Evolutionary conservation across 176 grass and related monocot genomes (phyloP).

Genomic region (Eleusine coracana): DNA sequence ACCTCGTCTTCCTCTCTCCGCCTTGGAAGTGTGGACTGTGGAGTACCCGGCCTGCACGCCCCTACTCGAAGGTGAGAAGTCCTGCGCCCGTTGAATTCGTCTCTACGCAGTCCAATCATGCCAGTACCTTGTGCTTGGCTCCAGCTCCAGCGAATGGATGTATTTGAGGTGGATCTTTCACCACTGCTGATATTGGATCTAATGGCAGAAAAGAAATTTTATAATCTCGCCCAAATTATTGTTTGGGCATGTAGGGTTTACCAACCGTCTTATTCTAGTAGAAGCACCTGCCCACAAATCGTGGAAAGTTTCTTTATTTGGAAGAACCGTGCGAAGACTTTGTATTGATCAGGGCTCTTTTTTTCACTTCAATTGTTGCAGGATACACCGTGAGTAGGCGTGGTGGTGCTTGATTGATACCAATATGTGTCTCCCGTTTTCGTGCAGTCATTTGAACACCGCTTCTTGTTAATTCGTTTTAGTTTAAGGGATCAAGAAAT

Average conservation of each 20-base stretch:
- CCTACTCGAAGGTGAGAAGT: conserved; percentile 58
- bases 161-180: conserved; percentile 9
- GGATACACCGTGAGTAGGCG: conserved; percentile 72
- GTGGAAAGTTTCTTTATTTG: conserved; percentile 15
- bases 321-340: conserved; percentile 19
- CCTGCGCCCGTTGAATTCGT: not conserved
- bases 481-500: conserved; percentile 7
- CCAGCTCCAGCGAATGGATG: not conserved
- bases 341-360: conserved; percentile 40
- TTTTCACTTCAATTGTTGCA: conserved; percentile 55
- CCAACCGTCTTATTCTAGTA: not conserved
- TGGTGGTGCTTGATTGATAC: conserved; percentile 48
- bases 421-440: conserved; percentile 38
- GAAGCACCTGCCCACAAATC: not conserved
- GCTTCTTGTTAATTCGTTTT: conserved; percentile 42
- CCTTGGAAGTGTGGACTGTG: conserved; percentile 7
- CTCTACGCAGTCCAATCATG: not conserved
- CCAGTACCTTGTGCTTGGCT: not conserved
- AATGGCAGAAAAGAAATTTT: not conserved
- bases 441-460: conserved; percentile 44
- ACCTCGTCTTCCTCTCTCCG: not conserved
- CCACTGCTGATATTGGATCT: not conserved
- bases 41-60: conserved; percentile 7
- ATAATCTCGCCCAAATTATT: not conserved
- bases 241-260: not conserved